A percentile compares a stretch with the other conserved stretches of the same genome.
These are phyloP conservation scores for Nepenthes alata DNA, from an alignment of 179 eudicot species.

Conservation along the genomic window DNA sequence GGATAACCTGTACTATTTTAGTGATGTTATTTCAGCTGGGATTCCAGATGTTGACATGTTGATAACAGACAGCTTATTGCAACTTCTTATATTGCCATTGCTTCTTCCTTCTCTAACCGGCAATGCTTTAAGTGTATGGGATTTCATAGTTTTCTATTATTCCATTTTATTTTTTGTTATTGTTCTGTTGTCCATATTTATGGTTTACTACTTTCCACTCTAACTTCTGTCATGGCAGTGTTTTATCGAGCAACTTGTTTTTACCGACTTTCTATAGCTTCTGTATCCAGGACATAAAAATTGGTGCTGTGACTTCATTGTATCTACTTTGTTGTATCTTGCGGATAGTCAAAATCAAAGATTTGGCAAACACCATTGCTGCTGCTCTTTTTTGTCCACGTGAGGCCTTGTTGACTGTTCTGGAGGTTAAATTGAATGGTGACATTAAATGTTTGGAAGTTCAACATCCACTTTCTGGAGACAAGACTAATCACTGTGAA, in stretches of 20 bases:
- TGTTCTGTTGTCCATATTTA: background rate
- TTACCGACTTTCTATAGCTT: conserved; percentile 24
- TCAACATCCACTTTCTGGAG: conserved; percentile 13
- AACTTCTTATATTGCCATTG: conserved; percentile 67
- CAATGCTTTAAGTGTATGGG: conserved; percentile 36
- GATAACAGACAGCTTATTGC: conserved; percentile 64
- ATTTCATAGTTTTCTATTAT: conserved; percentile 3
- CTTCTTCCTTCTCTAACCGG: conserved; percentile 71
- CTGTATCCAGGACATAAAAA: conserved; percentile 43
- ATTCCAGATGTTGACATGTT: conserved; percentile 87
- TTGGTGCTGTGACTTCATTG: conserved; percentile 55
- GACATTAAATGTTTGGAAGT: conserved; percentile 10
- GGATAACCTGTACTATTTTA: conserved; percentile 83
- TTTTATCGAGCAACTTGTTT: conserved; percentile 12
- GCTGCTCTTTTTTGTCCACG: conserved; percentile 66
- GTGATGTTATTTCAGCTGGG: conserved; percentile 96
- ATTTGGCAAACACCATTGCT: conserved; percentile 76
- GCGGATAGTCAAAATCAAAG: conserved; percentile 89
- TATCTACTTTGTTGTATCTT: conserved; percentile 82
- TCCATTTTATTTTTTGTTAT: conserved; percentile 2
- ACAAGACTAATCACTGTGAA: conserved; percentile 18
- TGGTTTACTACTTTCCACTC: background rate
- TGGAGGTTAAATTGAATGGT: conserved; percentile 54
- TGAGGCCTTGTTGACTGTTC: conserved; percentile 31
- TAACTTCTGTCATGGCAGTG: background rate